Evolutionary conservation across 768 basidiomycete genomes (phyloP).

Genomic region (Lyophyllum decastes): DNA sequence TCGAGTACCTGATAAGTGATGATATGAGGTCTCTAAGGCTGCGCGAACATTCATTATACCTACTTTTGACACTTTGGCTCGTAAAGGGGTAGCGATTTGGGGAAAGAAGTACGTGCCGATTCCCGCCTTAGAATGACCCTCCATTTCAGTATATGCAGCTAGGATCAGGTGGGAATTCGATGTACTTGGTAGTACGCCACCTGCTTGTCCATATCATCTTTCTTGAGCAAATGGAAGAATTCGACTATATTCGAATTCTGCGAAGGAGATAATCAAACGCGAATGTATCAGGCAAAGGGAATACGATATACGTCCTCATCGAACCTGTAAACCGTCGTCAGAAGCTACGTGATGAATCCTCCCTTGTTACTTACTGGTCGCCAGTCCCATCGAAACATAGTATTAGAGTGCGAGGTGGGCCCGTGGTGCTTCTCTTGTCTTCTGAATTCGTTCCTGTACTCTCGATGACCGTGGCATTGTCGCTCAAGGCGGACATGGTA

Average conservation of each 20-base stretch:
- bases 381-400: slow-evolving; percentile 45
- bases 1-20: slow-evolving; percentile 35
- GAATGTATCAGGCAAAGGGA: too few species aligned
- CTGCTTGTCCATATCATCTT: slow-evolving; percentile 34
- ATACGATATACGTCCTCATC: too few species aligned
- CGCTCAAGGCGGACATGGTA: too few species aligned
- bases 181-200: slow-evolving; percentile 44
- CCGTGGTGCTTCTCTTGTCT: too few species aligned
- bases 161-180: not conserved
- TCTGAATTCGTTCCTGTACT: too few species aligned
- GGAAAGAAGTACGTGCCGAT: slow-evolving; percentile 63
- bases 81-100: slow-evolving; percentile 48
- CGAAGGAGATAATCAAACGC: too few species aligned
- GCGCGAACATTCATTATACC: too few species aligned
- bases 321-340: too few species aligned
- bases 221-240: slow-evolving; percentile 38
- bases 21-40: not conserved
- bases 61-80: slow-evolving; percentile 34
- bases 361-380: slow-evolving; percentile 35
- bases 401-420: slow-evolving; percentile 50
- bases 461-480: too few species aligned
- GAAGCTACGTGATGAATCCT: too few species aligned
- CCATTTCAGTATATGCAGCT: too few species aligned
- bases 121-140: slow-evolving; percentile 40
- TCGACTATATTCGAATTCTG: slow-evolving; percentile 43